phyloP scores from a whole-genome alignment of 208 protist genomes.

The Trypanosoma theileri region DNA sequence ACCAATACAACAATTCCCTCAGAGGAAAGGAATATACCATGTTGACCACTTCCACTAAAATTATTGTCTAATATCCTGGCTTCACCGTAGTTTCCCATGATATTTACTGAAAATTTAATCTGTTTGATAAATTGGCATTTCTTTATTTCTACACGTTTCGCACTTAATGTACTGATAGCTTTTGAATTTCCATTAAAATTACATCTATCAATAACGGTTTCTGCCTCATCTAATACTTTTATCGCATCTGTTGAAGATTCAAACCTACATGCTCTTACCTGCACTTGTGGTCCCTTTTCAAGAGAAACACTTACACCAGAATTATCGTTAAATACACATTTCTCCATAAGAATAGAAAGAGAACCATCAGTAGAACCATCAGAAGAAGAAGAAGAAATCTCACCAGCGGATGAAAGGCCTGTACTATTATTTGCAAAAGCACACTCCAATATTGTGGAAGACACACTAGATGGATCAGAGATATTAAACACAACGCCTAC shows the following conservation, averaged over 20 bases:
- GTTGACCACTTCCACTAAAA: slow-evolving; percentile 12
- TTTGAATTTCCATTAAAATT: slow-evolving; percentile 17
- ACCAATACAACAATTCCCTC: slow-evolving; percentile 6
- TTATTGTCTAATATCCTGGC: slow-evolving; percentile 18
- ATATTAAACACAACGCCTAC: slow-evolving; percentile 11
- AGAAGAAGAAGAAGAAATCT: background rate
- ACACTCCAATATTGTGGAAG: slow-evolving; percentile 7
- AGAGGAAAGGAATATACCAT: slow-evolving; percentile 18
- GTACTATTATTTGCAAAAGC: slow-evolving; percentile 17
- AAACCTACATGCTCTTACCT: slow-evolving; percentile 13
- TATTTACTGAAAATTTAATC: slow-evolving; percentile 9
- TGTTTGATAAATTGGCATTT: slow-evolving; percentile 14
- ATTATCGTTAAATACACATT: slow-evolving; percentile 16
- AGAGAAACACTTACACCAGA: slow-evolving; percentile 1
- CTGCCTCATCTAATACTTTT: background rate
- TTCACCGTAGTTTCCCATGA: slow-evolving; percentile 8
- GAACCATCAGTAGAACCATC: background rate
- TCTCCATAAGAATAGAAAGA: slow-evolving; percentile 10
- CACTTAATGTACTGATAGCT: slow-evolving; percentile 5
- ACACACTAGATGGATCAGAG: background rate
- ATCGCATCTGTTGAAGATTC: slow-evolving; percentile 19
- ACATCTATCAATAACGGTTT: slow-evolving; percentile 12
- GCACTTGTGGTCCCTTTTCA: background rate
- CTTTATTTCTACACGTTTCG: slow-evolving; percentile 14
- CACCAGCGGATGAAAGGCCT: slow-evolving; percentile 14